Base-by-base conservation (phyloP, 1,139 yeast genomes). In the Hyphopichia pseudoburtonii region DNA sequence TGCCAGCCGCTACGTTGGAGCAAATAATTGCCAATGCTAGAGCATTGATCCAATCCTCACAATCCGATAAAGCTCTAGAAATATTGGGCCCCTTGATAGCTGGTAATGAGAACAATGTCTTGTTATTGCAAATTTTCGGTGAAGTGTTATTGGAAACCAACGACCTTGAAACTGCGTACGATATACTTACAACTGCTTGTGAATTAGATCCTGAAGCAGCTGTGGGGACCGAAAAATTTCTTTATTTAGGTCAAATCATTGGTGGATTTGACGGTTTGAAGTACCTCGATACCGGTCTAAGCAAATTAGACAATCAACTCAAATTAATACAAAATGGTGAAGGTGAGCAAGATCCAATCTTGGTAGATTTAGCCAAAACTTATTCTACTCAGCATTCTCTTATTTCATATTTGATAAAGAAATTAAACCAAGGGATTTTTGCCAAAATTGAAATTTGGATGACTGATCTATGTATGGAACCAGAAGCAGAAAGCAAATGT, bases 401-500 rank as follows among this genome's bases (percentile, higher is more conserved):
- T 34, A 52, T 54, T 1, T 58, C 57, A 26, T 71, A 76, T 49
- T 58, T 85, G 22, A 54, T 73, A 36, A 69, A 68, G 43, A 82
- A 80, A 52, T 50, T 82, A 39, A 80, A 85, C 47, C 86, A 81
- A 54, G 96, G 94, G 0, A 69, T 88, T 22, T 82, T 90, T 48
- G 85, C 96, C 9, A 76, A 84, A 65, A 85, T 92, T 51, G 99
- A 92, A 62, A 87, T 94, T 43, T 92, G 97, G 97, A 92, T 92
- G 98, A 94, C 99, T 1, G 99, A 92, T 66, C 70, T 92, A 47
- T 90, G 97, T 57, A 89, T 90, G 96, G 95, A 87, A 50, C 80
- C 80, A 5, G 82, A 84, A 50, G 97, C 98, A 2, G 98, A 92
- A 60, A 32, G 60, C 4, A 76, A 79, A 57, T 94, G 98, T 63